Evolutionary conservation across 2,329 filamentous ascomycete species (phyloP).

Genomic region (Botrytis tulipae): DNA sequence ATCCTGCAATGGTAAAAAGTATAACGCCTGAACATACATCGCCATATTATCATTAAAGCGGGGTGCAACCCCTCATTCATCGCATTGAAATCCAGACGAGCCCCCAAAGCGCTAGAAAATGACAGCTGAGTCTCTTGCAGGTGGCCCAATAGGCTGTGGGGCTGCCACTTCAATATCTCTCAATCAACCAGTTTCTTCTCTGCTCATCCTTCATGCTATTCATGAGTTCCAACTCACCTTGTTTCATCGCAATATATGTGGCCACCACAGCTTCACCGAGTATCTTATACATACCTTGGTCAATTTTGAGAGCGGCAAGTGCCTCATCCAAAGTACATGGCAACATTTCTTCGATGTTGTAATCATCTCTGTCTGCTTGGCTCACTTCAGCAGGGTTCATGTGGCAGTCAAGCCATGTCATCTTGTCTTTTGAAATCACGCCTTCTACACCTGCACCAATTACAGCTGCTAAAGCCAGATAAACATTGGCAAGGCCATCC

Average conservation of each 20-base stretch:
- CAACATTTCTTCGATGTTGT: conserved; percentile 55
- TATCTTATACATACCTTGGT: conserved; percentile 46
- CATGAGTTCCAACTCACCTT: conserved; percentile 53
- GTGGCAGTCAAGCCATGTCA: conserved; percentile 54
- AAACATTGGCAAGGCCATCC: conserved; percentile 24
- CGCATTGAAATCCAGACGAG: not conserved
- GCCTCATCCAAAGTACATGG: conserved; percentile 56
- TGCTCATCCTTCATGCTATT: conserved; percentile 48
- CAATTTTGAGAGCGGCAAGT: conserved; percentile 49
- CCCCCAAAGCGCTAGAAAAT: not conserved
- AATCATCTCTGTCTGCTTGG: conserved; percentile 46
- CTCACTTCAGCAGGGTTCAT: conserved; percentile 54
- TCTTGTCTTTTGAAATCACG: conserved; percentile 38
- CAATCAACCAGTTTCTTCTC: conserved; percentile 59
- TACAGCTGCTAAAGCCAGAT: conserved; percentile 12
- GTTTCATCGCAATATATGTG: conserved; percentile 59
- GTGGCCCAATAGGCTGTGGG: not conserved
- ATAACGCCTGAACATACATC: not conserved
- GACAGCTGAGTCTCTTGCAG: no score
- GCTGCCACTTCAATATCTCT: conserved; percentile 53
- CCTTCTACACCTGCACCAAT: conserved; percentile 16
- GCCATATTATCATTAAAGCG: not conserved
- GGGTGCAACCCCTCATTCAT: not conserved
- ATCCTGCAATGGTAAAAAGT: not conserved
- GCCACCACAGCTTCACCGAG: conserved; percentile 53